Evolutionary conservation across 805 yeast genomes (phyloP).

Genomic region (Saccharomyces eubayanus): DNA sequence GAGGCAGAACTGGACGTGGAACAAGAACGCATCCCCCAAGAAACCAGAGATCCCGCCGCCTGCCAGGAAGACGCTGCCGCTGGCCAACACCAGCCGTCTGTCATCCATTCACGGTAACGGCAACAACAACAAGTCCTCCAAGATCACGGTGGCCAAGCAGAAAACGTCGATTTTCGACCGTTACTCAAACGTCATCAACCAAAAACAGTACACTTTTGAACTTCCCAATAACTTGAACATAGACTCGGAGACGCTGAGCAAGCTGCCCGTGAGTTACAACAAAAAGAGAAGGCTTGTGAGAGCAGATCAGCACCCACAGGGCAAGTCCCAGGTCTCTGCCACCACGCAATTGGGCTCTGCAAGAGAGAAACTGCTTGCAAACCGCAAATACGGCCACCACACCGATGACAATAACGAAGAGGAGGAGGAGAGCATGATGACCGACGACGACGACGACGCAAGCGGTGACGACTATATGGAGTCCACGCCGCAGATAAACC

Average conservation of each 20-base stretch:
- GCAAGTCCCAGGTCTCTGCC: conserved; percentile 3
- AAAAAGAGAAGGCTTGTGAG: conserved; percentile 36
- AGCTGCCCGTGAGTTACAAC: conserved; percentile 4
- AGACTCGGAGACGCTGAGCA: background rate
- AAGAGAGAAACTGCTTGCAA: conserved; percentile 21
- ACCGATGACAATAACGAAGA: conserved; percentile 11
- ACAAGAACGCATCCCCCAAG: background rate
- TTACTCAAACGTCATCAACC: conserved; percentile 27
- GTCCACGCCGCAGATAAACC: conserved; percentile 29
- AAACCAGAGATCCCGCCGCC: conserved; percentile 1
- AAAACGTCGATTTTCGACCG: conserved; percentile 33
- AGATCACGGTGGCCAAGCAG: conserved; percentile 32
- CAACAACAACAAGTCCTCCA: conserved; percentile 25
- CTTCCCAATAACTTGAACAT: background rate
- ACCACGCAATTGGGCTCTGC: conserved; percentile 29
- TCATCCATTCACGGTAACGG: conserved; percentile 7
- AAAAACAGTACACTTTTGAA: conserved; percentile 3
- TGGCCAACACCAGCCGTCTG: conserved; percentile 3
- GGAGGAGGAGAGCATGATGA: conserved; percentile 21
- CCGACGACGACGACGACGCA: conserved; percentile 35
- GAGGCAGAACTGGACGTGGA: conserved; percentile 19
- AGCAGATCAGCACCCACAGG: conserved; percentile 27
- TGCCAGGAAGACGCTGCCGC: background rate
- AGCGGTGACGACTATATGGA: conserved; percentile 28
- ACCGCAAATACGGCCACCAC: conserved; percentile 9